Evolutionary conservation across 495 filamentous ascomycete species (phyloP), one percentile per base, ranked within the genome.

Genomic region (Evernia prunastri): DNA sequence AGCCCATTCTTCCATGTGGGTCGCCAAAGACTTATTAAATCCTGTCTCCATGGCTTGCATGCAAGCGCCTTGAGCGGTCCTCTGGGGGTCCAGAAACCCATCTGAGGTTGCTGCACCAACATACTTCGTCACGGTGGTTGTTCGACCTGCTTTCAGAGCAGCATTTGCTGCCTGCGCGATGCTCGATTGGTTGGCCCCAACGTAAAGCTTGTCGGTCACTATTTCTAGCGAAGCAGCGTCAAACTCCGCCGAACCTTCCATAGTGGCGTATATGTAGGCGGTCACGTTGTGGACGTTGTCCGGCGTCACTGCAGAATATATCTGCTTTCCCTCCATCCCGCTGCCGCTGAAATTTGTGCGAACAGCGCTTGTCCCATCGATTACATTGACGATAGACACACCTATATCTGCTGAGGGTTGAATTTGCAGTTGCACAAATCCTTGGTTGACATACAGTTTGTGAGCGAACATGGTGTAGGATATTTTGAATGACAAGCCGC

Each of bases 81-180:
- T 56, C 65, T 81, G 72, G 2, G 85, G 82, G 51, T 86, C 72
- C 0, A 70, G 59, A 69, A 86, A 87, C 6, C 83, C 84, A 70
- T 87, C 85, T 0, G 79, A 78, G 1, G 84, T 85, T n/a, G 85
- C 85, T 27, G 69, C 80, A 49, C 85, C 85, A 49, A 88, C 77
- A 59, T 75, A 87, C 63, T 88, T 88, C 36, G 76, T 80, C 58
- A 87, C 67, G 6, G 70, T 78, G n/a, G 80, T 76, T 0, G 76
- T 76, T 61, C 81, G 45, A 3, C 80, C 79, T 2, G 82, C 78
- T 57, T 73, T 71, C 37, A 87, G 78, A 15, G 71, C 74, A 39
- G 85, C 78, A 56, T 72, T 68, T 37, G 82, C 74, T 18, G 79
- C 76, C 67, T 87, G 84, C 0, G 81, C 85, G 67, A 87, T 81